phyloP scores from a whole-genome alignment of 257 asterid genomes.

The Plantago elongata region DNA sequence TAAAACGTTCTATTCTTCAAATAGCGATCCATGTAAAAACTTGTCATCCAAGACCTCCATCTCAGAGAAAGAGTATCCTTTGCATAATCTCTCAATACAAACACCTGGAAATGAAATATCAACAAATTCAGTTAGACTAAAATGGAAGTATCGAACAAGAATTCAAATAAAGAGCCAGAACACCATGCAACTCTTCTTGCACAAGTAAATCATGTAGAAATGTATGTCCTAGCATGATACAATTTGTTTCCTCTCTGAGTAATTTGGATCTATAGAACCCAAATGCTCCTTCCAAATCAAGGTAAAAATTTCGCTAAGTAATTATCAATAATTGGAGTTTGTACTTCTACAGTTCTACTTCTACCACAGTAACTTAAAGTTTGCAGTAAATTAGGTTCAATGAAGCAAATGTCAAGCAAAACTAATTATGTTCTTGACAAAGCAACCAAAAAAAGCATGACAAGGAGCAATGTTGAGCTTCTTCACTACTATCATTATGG shows the following conservation, averaged over 20 bases:
- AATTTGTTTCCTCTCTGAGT: too few species aligned
- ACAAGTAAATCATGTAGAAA: conserved; percentile 1
- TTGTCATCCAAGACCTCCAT: conserved; percentile 98
- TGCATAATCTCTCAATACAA: conserved; percentile 88
- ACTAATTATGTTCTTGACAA: not conserved
- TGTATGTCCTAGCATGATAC: not conserved
- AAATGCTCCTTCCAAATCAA: not conserved
- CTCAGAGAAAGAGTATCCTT: conserved; percentile 84
- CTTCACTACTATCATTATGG: conserved; percentile 1
- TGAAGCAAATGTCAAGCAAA: conserved; percentile 6
- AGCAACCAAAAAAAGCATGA: conserved; percentile 10
- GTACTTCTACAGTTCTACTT: not conserved
- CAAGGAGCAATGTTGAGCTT: not conserved
- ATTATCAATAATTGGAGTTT: not conserved
- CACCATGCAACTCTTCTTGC: not conserved
- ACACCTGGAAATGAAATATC: conserved; percentile 40
- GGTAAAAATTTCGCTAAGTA: not conserved
- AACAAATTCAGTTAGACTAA: conserved; percentile 4
- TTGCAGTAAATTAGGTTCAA: not conserved
- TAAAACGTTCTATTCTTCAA: conserved; percentile 71
- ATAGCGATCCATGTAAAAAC: conserved; percentile 82
- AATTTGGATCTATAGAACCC: not conserved
- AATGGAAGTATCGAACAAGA: conserved; percentile 1
- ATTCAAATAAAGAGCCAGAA: conserved; percentile 3
- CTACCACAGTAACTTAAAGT: not conserved